Conservation (phyloP, 257 asterid genomes). For the Primulina eburnea region DNA sequence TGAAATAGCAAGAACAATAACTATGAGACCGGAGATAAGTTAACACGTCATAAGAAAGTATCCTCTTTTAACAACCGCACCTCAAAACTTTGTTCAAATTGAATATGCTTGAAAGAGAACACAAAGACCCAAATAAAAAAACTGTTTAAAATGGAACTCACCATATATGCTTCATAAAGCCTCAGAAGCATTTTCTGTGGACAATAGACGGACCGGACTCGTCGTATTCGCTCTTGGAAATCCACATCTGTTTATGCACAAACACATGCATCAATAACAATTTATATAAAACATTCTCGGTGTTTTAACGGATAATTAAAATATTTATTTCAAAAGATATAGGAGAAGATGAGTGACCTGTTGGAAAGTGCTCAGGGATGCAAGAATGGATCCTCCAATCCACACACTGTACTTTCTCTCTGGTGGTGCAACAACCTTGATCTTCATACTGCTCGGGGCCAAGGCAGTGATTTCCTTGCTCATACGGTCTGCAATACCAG, state of each 20-base stretch:
- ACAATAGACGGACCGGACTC: constrained; percentile 55
- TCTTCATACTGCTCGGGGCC: constrained; percentile 57
- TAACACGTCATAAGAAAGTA: constrained; percentile 12
- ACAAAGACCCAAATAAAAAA: constrained; percentile 21
- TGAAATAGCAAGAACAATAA: constrained; percentile 23
- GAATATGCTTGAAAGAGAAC: constrained; percentile 21
- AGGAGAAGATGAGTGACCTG: constrained; percentile 28
- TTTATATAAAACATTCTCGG: neutral
- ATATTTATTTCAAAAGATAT: neutral
- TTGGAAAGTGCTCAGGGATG: constrained; percentile 54
- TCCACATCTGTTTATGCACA: constrained; percentile 42
- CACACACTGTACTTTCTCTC: constrained; percentile 57
- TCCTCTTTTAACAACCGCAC: constrained; percentile 24
- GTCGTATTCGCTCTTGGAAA: constrained; percentile 45
- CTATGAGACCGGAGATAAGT: constrained; percentile 12
- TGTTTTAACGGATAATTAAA: neutral
- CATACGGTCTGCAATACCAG: constrained; percentile 55
- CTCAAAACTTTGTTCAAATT: constrained; percentile 27
- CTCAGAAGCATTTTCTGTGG: constrained; percentile 52
- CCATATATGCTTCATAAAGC: constrained; percentile 21
- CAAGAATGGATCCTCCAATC: constrained; percentile 55
- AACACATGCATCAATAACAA: neutral
- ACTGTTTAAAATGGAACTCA: constrained; percentile 22
- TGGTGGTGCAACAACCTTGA: constrained; percentile 55
- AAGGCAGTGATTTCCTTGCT: constrained; percentile 51